Percentiles rank a stretch among this genome's conserved stretches.
These are phyloP conservation scores for Leccinum obscurum DNA, from an alignment of 768 basidiomycete species.

Conservation along the genomic window DNA sequence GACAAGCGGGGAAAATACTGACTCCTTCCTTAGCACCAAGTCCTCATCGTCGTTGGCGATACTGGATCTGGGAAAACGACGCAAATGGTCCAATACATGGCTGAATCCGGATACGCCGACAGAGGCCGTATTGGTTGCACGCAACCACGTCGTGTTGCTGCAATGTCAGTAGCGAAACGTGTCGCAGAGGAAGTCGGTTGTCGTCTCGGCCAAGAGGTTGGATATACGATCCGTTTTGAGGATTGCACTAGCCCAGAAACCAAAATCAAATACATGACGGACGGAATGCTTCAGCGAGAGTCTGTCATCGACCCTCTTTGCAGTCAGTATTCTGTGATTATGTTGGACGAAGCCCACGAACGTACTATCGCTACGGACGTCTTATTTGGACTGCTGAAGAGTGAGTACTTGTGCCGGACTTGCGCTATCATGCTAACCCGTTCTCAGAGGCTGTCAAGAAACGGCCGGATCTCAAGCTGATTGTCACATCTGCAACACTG, in stretches of 20 bases:
- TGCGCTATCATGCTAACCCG: slow-evolving; percentile 15
- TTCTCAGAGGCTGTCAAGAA: slow-evolving; percentile 87
- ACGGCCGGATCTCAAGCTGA: slow-evolving; percentile 93
- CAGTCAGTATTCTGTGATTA: slow-evolving; percentile 90
- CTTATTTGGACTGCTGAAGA: slow-evolving; percentile 89
- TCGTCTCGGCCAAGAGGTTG: slow-evolving; percentile 95
- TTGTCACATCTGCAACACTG: slow-evolving; percentile 98
- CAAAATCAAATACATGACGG: slow-evolving; percentile 99
- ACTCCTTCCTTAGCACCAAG: slow-evolving; percentile 57
- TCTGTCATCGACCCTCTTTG: slow-evolving; percentile 94
- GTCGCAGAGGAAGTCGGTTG: slow-evolving; percentile 98
- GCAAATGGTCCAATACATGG: slow-evolving; percentile 98
- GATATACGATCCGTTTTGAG: slow-evolving; percentile 98
- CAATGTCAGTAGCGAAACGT: slow-evolving; percentile 98
- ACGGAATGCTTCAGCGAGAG: slow-evolving; percentile 98
- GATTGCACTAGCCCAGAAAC: slow-evolving; percentile 99
- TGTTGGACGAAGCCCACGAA: slow-evolving; percentile 99
- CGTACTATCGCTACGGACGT: slow-evolving; percentile 99
- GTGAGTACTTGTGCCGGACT: slow-evolving; percentile 24
- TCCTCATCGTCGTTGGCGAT: slow-evolving; percentile 97
- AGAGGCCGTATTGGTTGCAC: slow-evolving; percentile 93
- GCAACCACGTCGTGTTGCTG: slow-evolving; percentile 98
- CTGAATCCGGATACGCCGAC: slow-evolving; percentile 92
- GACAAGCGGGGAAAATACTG: slow-evolving; percentile 12
- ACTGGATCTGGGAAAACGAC: slow-evolving; percentile 99